Evolutionary conservation across 192 early-diverging fungal genomes (phyloP).

Genomic region (Coemansia sp.): DNA sequence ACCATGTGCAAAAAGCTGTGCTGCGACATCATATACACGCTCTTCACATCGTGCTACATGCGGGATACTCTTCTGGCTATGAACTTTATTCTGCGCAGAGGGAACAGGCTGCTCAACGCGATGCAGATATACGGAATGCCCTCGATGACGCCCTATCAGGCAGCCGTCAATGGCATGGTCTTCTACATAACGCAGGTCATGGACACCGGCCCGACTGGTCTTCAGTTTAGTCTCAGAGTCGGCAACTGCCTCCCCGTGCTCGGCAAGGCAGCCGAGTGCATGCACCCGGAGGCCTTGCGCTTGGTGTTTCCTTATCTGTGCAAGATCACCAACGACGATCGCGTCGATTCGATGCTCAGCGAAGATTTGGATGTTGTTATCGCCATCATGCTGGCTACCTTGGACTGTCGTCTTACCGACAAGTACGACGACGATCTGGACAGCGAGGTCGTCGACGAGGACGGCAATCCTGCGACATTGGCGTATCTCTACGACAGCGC

Average conservation of each 20-base stretch:
- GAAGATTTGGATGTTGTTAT: conserved; percentile 44
- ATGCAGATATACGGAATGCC: conserved; percentile 18
- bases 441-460: conserved; percentile 3
- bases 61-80: conserved; percentile 45
- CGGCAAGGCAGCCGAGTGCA: conserved; percentile 39
- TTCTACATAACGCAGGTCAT: conserved; percentile 51
- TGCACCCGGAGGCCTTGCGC: conserved; percentile 39
- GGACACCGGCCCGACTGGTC: conserved; percentile 45
- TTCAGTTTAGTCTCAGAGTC: conserved; percentile 50
- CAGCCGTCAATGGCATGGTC: conserved; percentile 50
- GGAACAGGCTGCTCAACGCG: conserved; percentile 24
- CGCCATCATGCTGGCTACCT: conserved; percentile 30
- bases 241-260: conserved; percentile 52
- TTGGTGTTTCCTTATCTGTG: conserved; percentile 50
- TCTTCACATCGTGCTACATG: conserved; percentile 54
- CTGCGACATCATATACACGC: conserved; percentile 38
- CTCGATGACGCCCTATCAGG: conserved; percentile 38
- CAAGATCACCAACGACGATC: conserved; percentile 43
- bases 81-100: conserved; percentile 42
- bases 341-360: conserved; percentile 34
- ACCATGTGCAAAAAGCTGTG: conserved; percentile 28
- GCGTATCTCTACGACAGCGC: conserved; percentile 33
- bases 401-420: conserved; percentile 23
- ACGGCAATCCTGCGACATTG: conserved; percentile 8
- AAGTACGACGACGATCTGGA: conserved; percentile 4